Conservation (phyloP, 495 filamentous ascomycete genomes). For the Friedmanniomyces endolithicus region DNA sequence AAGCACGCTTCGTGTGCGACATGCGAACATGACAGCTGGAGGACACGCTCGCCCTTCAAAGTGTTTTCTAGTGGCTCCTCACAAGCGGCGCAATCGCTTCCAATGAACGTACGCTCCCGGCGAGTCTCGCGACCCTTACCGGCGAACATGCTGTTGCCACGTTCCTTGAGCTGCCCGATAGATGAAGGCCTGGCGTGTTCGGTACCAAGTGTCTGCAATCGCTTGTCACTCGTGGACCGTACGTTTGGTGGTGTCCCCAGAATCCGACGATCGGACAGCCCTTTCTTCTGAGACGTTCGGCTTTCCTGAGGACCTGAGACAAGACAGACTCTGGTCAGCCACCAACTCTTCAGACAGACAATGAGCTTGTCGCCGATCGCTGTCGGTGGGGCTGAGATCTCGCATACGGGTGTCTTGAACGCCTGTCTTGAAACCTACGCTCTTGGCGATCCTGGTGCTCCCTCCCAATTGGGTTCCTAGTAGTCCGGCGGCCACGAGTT, state of each 20-base stretch:
- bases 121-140: constrained; percentile 38
- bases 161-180: constrained; percentile 17
- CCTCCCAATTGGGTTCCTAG: not conserved
- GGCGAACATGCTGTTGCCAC: constrained; percentile 21
- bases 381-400: not conserved
- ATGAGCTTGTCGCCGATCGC: not conserved
- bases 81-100: constrained; percentile 88
- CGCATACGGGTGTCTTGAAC: not conserved
- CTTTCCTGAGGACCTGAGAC: constrained; percentile 8
- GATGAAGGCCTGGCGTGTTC: constrained; percentile 8
- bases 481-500: constrained; percentile 6
- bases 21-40: constrained; percentile 92
- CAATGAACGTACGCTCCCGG: constrained; percentile 88
- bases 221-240: not conserved
- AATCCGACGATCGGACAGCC: not conserved
- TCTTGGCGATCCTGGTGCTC: not conserved
- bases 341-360: not conserved
- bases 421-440: not conserved
- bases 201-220: not conserved
- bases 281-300: not conserved
- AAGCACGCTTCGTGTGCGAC: constrained; percentile 98
- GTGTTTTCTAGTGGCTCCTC: constrained; percentile 97
- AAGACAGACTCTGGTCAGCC: not conserved
- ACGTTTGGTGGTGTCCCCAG: not conserved
- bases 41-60: constrained; percentile 80